Percentiles rank a stretch among this genome's conserved stretches.
These are phyloP conservation scores for Lactarius vividus DNA, from an alignment of 768 basidiomycete species.

Conservation along the genomic window DNA sequence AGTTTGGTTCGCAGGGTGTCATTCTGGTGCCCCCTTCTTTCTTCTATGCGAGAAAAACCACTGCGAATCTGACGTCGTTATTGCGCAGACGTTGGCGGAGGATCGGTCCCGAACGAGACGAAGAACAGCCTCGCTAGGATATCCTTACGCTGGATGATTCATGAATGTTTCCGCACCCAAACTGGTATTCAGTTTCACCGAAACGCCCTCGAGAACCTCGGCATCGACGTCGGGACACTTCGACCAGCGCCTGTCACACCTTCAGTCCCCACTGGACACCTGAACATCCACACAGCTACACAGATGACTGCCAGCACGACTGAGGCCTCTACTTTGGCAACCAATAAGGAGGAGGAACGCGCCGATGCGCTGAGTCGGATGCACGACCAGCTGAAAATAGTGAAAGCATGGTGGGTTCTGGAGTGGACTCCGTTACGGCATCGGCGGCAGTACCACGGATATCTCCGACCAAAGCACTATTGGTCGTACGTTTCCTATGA, in stretches of 20 bases:
- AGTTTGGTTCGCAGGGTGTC: slow-evolving; percentile 79
- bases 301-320: slow-evolving; percentile 2
- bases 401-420: slow-evolving; percentile 61
- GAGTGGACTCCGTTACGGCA: slow-evolving; percentile 42
- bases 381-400: slow-evolving; percentile 55
- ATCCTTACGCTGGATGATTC: slow-evolving; percentile 58
- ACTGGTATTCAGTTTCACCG: slow-evolving; percentile 41
- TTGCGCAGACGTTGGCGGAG: slow-evolving; percentile 69
- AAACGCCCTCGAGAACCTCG: slow-evolving; percentile 34
- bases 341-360: slow-evolving; percentile 58
- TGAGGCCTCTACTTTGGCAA: slow-evolving; percentile 33
- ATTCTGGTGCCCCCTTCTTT: slow-evolving; percentile 50
- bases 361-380: slow-evolving; percentile 50
- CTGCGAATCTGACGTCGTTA: slow-evolving; percentile 1
- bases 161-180: slow-evolving; percentile 49
- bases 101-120: slow-evolving; percentile 55
- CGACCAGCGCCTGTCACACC: slow-evolving; percentile 7
- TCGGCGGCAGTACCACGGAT: not conserved
- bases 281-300: not conserved
- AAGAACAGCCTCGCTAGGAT: slow-evolving; percentile 65
- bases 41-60: not conserved
- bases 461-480: not conserved
- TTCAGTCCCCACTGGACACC: not conserved
- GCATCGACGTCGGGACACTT: slow-evolving; percentile 32
- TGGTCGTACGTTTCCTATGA: slow-evolving; percentile 6